Evolutionary conservation across 306 rosid species (phyloP).

Genomic region (Spatholobus suberectus): DNA sequence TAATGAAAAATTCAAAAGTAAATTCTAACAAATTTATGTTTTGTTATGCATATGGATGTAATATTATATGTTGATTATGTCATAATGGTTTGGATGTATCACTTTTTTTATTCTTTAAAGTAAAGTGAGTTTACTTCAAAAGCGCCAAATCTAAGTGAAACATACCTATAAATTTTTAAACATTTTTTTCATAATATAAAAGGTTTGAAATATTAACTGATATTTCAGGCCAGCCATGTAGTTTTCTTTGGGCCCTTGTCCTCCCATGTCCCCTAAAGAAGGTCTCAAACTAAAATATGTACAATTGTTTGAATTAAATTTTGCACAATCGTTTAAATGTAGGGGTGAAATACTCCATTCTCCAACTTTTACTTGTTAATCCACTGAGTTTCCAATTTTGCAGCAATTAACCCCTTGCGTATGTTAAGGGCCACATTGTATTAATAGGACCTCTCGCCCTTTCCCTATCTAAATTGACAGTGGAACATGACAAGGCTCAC

Average conservation of each 20-base stretch:
- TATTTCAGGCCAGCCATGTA: no score
- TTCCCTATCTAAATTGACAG: background rate
- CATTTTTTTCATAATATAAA: no score
- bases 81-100: background rate
- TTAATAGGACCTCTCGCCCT: background rate
- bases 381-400: background rate
- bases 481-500: background rate
- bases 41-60: no score
- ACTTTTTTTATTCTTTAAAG: background rate
- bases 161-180: background rate
- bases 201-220: background rate
- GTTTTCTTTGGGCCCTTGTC: background rate
- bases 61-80: background rate
- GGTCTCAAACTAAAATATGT: background rate
- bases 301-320: background rate
- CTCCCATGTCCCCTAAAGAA: background rate
- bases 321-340: background rate
- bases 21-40: no score
- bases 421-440: background rate
- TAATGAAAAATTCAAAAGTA: no score
- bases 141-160: background rate
- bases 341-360: background rate
- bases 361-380: background rate
- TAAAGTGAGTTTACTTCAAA: background rate
- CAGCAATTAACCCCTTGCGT: background rate